Evolutionary conservation across 495 filamentous ascomycete species (phyloP), one percentile per base, ranked within the genome.

Genomic region (Clohesyomyces aquaticus): DNA sequence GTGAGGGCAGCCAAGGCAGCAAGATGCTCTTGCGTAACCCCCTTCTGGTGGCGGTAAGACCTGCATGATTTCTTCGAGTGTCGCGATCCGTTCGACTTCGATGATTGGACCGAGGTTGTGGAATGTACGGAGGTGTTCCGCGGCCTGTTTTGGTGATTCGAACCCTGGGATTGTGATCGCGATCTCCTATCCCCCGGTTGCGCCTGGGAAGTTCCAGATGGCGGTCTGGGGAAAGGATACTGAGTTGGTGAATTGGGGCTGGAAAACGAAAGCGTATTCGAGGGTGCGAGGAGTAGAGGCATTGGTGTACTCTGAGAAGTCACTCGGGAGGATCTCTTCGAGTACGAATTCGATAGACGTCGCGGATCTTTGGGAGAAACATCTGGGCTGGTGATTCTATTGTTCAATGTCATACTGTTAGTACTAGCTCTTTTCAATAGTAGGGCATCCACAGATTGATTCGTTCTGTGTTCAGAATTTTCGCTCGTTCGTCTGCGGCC

Each of bases 11-110:
- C 46, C 29, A 65, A 25, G 18, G 54, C 61, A 16, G 50, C 54
- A 2, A 65, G 55, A 27, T 65, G 54, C 28, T 65, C 61, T 27
- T 65, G 22, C 21, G 63, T 59, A 18, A 55, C 38, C 6, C 29
- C 32, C 11, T 16, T 32, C 16, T 32, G 47, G 38, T 59, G 26
- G 14, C 55, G 29, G 16, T 21, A 22, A 50, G 27, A 51, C 25
- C 18, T 52, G 23, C 49, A 32, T 8, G 52, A 26, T 23, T 42
- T 27, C 11, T 12, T 25, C 29, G 29, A 12, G 22, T 53, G 32
- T 8, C 12, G 27, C 6, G 48, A 25, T 53, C 23, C 43, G 26
- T 26, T 53, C 2, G 47, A 45, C 47, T 27, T 49, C 9, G 56
- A 49, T 16, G 56, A 35, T 23, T 19, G 22, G 3, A 43, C 28